A percentile compares a stretch with the other conserved stretches of the same genome.
Evolutionary conservation across 1,284 basidiomycete genomes (phyloP).

Genomic region (Austropuccinia psidii): DNA sequence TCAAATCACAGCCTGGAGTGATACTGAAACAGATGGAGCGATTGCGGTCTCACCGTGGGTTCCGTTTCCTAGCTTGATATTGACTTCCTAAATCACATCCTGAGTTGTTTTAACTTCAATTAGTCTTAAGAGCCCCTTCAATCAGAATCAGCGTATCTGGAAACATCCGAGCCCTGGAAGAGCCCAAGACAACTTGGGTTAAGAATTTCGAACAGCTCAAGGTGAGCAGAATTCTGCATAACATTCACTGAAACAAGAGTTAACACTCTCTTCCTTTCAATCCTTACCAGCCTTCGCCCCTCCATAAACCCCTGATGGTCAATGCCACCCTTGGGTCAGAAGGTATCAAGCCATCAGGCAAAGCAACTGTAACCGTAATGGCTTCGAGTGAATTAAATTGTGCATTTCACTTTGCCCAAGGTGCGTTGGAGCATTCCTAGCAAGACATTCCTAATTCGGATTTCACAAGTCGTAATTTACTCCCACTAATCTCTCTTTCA

Average conservation of each 20-base stretch:
- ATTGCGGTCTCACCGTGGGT: conserved; percentile 62
- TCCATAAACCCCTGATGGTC: conserved; percentile 63
- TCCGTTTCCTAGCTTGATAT: neutral
- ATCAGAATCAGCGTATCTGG: conserved; percentile 82
- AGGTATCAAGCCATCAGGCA: conserved; percentile 63
- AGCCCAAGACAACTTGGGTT: conserved; percentile 66
- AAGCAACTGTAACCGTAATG: conserved; percentile 78
- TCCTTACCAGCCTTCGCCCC: conserved; percentile 52
- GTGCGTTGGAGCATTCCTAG: conserved; percentile 45
- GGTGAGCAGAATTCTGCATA: conserved; percentile 50
- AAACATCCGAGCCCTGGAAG: conserved; percentile 63
- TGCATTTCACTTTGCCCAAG: conserved; percentile 68
- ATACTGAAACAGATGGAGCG: conserved; percentile 67
- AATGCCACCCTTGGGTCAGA: conserved; percentile 64
- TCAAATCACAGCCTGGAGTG: conserved; percentile 65
- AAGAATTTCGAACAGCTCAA: conserved; percentile 62
- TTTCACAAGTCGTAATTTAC: too few species aligned
- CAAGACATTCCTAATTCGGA: too few species aligned
- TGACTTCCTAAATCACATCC: neutral
- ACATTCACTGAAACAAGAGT: neutral
- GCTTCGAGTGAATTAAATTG: conserved; percentile 92
- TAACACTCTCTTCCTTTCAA: neutral
- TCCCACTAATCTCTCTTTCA: neutral
- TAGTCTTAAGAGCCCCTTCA: conserved; percentile 69
- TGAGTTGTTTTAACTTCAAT: neutral